Evolutionary conservation across 768 basidiomycete genomes (phyloP).

Genomic region (Gloeostereum incarnatum): DNA sequence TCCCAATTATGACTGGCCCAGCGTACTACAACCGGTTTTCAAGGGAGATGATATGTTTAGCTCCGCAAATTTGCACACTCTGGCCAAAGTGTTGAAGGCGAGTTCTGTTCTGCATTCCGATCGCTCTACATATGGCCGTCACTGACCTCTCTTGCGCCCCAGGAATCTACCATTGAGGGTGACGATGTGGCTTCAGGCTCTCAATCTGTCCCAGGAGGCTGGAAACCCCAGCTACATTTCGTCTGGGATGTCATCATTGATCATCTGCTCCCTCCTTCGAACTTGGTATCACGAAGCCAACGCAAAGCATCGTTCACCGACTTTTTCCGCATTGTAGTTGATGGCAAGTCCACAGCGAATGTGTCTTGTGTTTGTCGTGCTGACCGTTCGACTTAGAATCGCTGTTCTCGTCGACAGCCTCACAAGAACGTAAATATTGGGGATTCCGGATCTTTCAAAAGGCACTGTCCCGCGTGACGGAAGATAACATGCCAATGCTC

Average conservation of each 20-base stretch:
- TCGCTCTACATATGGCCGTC: not conserved
- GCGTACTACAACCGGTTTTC: conserved; percentile 61
- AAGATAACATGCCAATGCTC: conserved; percentile 69
- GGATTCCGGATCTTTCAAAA: conserved; percentile 90
- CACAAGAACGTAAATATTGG: conserved; percentile 87
- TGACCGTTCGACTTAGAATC: conserved; percentile 48
- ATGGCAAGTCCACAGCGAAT: conserved; percentile 51
- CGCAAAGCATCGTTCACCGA: conserved; percentile 70
- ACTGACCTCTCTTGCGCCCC: not conserved
- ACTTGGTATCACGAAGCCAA: conserved; percentile 3
- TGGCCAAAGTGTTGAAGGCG: conserved; percentile 81
- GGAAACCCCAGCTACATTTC: conserved; percentile 91
- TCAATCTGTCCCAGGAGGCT: conserved; percentile 45
- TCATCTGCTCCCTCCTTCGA: conserved; percentile 46
- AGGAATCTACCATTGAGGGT: conserved; percentile 55
- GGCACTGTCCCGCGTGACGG: conserved; percentile 57
- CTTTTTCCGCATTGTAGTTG: conserved; percentile 86
- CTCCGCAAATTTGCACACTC: conserved; percentile 55
- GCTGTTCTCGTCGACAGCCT: conserved; percentile 76
- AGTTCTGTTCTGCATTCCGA: conserved; percentile 6
- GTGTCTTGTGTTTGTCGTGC: not conserved
- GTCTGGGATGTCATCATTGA: conserved; percentile 85
- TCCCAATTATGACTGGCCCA: conserved; percentile 61
- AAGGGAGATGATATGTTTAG: conserved; percentile 64
- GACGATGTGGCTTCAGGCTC: conserved; percentile 37